A percentile compares a stretch with the other conserved stretches of the same genome.
Evolutionary conservation across 257 asterid species (phyloP).

Genomic region (Solanum boliviense): DNA sequence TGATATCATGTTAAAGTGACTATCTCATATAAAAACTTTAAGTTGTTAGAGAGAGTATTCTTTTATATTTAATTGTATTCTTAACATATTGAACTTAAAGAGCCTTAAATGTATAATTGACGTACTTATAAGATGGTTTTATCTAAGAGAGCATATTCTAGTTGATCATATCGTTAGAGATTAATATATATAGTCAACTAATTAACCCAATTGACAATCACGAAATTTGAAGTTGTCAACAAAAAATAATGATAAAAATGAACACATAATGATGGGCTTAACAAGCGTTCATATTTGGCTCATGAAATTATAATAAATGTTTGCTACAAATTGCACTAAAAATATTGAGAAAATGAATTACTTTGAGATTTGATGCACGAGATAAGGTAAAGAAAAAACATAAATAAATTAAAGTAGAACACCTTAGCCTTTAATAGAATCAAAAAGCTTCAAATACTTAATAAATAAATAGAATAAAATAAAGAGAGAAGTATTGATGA

Average conservation of each 20-base stretch:
- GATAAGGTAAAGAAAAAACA: background rate
- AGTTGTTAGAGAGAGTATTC: no score
- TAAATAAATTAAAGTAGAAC: background rate
- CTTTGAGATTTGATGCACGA: constrained; percentile 15
- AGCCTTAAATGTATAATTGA: background rate
- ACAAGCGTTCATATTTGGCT: background rate
- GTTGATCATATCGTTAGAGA: background rate
- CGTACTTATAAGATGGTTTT: background rate
- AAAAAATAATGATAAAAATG: background rate
- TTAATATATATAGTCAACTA: background rate
- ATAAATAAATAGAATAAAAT: background rate
- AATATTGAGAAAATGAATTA: background rate
- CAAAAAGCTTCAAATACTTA: background rate
- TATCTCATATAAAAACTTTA: background rate
- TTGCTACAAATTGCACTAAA: background rate
- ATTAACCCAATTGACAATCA: background rate
- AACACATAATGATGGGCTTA: background rate
- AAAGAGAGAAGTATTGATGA: background rate
- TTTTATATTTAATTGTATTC: background rate
- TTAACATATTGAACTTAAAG: background rate
- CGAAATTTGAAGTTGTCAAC: background rate
- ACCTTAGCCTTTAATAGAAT: constrained; percentile 13
- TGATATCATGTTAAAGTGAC: no score
- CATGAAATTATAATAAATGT: background rate
- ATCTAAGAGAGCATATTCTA: background rate